These are phyloP conservation scores for Pezicula carpinea DNA, from an alignment of 2,329 filamentous ascomycete species.

Conservation along the genomic window DNA sequence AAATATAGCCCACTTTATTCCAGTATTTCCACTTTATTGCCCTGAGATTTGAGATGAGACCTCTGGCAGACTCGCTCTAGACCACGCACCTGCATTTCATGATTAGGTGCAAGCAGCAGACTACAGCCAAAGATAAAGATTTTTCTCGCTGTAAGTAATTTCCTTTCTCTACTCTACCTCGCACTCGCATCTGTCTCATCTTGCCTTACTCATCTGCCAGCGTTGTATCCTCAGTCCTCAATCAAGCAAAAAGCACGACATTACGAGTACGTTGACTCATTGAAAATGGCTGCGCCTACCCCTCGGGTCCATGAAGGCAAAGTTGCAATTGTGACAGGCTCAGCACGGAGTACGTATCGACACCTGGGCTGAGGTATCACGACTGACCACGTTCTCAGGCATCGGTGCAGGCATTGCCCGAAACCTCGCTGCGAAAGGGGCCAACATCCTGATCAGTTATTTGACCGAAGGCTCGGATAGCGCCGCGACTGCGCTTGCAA, in stretches of 20 bases:
- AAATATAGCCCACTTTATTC: no score
- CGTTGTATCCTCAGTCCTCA: no score
- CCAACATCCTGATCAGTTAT: conserved; percentile 57
- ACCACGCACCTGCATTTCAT: no score
- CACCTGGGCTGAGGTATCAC: conserved; percentile 1
- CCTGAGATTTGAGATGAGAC: no score
- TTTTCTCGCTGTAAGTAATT: no score
- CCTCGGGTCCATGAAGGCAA: conserved; percentile 55
- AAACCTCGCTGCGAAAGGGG: conserved; percentile 63
- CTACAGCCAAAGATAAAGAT: no score
- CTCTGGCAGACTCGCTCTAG: no score
- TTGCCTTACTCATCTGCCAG: no score
- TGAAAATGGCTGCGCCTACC: neutral
- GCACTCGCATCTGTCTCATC: no score
- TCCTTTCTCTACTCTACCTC: no score
- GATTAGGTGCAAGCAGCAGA: no score
- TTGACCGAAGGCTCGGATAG: conserved; percentile 53
- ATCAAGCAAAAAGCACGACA: neutral
- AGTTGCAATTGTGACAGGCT: conserved; percentile 71
- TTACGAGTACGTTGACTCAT: neutral
- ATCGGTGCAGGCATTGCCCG: conserved; percentile 61
- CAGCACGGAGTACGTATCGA: conserved; percentile 57
- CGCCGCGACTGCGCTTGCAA: conserved; percentile 46
- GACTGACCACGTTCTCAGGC: conserved; percentile 41
- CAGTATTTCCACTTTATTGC: no score